phyloP scores from a whole-genome alignment of 202 grass and related monocot genomes.

The Saccharum hybrid region DNA sequence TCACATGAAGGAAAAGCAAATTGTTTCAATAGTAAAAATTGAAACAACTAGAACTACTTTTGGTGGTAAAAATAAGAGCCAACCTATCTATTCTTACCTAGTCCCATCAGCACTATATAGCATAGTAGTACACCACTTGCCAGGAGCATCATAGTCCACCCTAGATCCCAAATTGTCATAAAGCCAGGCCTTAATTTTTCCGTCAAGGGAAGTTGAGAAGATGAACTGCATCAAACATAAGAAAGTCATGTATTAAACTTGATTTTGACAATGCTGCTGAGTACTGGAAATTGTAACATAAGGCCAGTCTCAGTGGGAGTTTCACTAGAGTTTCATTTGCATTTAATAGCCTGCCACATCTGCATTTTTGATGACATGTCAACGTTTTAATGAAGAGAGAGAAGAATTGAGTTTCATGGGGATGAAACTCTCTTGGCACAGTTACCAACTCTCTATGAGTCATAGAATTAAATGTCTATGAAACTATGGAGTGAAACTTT shows the following conservation, averaged over 20 bases:
- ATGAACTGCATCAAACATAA: conserved; percentile 70
- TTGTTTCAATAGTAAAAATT: conserved; percentile 30
- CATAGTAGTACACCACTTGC: conserved; percentile 94
- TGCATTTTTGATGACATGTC: too few species aligned
- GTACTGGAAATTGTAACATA: conserved; percentile 3
- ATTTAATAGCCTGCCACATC: too few species aligned
- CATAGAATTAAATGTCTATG: too few species aligned
- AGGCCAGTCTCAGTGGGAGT: too few species aligned
- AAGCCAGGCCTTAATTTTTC: conserved; percentile 98
- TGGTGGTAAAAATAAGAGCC: background rate
- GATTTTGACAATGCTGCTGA: conserved; percentile 4
- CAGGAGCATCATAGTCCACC: conserved; percentile 91
- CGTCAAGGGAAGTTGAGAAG: conserved; percentile 92
- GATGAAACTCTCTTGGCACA: too few species aligned
- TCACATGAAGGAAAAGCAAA: conserved; percentile 35
- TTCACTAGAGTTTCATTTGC: too few species aligned
- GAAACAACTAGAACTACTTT: conserved; percentile 18
- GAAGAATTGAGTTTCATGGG: too few species aligned
- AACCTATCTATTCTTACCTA: conserved; percentile 64
- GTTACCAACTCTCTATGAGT: too few species aligned
- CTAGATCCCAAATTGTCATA: conserved; percentile 91
- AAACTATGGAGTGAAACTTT: too few species aligned
- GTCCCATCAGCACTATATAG: conserved; percentile 91
- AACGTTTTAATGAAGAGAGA: too few species aligned
- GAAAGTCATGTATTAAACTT: conserved; percentile 20